Evolutionary conservation across 2,329 filamentous ascomycete genomes (phyloP), one percentile per base, ranked within the genome.

Genomic region (Massarina eburnea): DNA sequence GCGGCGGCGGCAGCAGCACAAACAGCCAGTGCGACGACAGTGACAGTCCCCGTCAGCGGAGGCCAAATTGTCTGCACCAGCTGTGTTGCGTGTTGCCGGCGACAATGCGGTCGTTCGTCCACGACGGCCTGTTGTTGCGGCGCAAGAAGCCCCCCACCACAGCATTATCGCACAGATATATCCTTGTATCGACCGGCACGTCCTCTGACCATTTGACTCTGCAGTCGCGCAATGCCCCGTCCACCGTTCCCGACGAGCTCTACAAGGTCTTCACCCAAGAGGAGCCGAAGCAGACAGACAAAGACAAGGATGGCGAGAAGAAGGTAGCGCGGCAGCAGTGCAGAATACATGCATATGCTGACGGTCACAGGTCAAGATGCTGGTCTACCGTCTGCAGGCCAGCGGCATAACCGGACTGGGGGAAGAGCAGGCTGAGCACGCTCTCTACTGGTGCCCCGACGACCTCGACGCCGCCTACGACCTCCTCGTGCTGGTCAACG

Each of bases 391-490:
- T 36, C 65, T 86, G 21, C 67, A 76, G 30, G 66, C 73, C 17
- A 70, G 73, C 48, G 83, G 83, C 34, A 80, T 83, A 48, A 72
- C 76, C 4, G 73, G 70, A 9, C 69, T 86, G 74, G 68, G 80
- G 75, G 73, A 84, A 48, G 73, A 79, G 35, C 88, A 95, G 41
- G 76, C 81, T 32, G 72, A 75, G 45, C 83, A 85, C 71, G 81
- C 81, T 1, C 70, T 88, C 19, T 76, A 79, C 30, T 85, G 84
- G 62, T 82, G 85, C 24, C 77, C 82, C 20, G 84, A 87, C 40
- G 84, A 95, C 64, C 71, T 82, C 17, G 84, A 89, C 39, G 86
- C 84, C 61, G 87, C 91, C 3, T 83, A 88, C 58, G 83, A 90
- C 41, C 77, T 96, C 49, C 77, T 96, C 39, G 73, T 87, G 33